Base-by-base conservation (phyloP, 768 basidiomycete species). In the Auricularia sp. region DNA sequence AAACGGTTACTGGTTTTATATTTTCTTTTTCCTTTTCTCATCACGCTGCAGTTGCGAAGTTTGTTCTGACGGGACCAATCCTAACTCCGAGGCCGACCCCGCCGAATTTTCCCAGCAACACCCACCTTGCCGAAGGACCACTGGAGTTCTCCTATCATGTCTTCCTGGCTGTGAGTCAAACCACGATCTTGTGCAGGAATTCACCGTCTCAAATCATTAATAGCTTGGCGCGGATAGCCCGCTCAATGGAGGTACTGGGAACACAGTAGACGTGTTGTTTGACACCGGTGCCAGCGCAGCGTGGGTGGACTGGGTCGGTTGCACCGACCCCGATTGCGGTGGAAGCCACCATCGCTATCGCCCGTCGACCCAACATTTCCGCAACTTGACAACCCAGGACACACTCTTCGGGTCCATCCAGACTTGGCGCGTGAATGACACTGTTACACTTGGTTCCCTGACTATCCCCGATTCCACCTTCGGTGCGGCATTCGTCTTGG, bases 131-230 rank as follows among this genome's bases (percentile, higher is more conserved):
- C 18, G 58, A 54, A 4, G 54, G 54, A 21, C 54, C 54, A 5
- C 35, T 64, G 18, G 54, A 45, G 14, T 64, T 64, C 64, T 64
- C 64, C 34, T 64, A 64, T 37, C 64, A 64, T 29, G 64, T 33
- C 5, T 51, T 42, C n/a, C 64, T 64, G 14, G 56, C 58, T 6
- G 35, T 64, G 16, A 51, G 56, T 59, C 24, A 8, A 14, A 29
- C 10, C 29, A 29, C 29, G 29, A 29, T 29, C 29, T 29, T 29
- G 29, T 29, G 29, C 29, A 29, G 29, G 29, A 29, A 29, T 29
- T 29, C 29, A 29, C 29, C 29, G 29, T 29, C 29, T 29, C 29
- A 29, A 29, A 29, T 29, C 29, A 29, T 29, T 0, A 29, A 29
- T 33, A 59, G 56, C 56, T 59, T 11, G 56, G 56, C 6, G 56